Conservation (phyloP, 2,329 filamentous ascomycete species). For the Calonectria henricotiae region DNA sequence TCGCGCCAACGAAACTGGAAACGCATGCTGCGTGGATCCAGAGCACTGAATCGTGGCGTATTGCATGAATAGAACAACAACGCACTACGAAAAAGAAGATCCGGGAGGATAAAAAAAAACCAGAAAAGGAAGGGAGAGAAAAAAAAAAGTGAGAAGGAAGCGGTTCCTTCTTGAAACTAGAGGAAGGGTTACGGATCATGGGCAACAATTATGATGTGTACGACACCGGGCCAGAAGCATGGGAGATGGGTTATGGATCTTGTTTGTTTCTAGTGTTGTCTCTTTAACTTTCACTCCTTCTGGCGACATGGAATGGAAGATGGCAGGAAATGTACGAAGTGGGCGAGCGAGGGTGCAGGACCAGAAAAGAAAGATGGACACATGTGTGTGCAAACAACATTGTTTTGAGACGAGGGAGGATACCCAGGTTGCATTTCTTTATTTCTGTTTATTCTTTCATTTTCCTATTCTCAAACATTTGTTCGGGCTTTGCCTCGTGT, state of each 20-base stretch:
- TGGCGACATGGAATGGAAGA: conserved; percentile 12
- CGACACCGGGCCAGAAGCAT: conserved; percentile 42
- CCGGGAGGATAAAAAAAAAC: too few relatives aligned
- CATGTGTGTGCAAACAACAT: conserved; percentile 15
- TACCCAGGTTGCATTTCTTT: conserved; percentile 47
- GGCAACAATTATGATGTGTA: conserved; percentile 47
- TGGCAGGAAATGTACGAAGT: conserved; percentile 47
- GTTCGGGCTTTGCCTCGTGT: conserved; percentile 34
- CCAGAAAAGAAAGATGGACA: conserved; percentile 25
- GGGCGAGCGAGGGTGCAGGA: conserved; percentile 9
- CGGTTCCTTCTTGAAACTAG: conserved; percentile 10
- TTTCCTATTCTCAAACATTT: conserved; percentile 39
- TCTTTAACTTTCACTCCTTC: conserved; percentile 8
- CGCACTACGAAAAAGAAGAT: conserved; percentile 26
- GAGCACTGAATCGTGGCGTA: conserved; percentile 18
- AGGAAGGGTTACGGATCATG: conserved; percentile 21
- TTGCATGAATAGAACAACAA: conserved; percentile 32
- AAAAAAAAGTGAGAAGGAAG: neutral
- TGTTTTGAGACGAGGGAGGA: conserved; percentile 36
- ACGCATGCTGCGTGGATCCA: conserved; percentile 24
- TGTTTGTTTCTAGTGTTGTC: conserved; percentile 32
- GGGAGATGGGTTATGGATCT: conserved; percentile 32
- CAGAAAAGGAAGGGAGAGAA: neutral
- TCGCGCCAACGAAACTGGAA: conserved; percentile 26
- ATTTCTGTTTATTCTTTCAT: neutral